These are phyloP conservation scores for Achlya hypogyna DNA, from an alignment of 352 stramenopile genomes.

Conservation along the genomic window DNA sequence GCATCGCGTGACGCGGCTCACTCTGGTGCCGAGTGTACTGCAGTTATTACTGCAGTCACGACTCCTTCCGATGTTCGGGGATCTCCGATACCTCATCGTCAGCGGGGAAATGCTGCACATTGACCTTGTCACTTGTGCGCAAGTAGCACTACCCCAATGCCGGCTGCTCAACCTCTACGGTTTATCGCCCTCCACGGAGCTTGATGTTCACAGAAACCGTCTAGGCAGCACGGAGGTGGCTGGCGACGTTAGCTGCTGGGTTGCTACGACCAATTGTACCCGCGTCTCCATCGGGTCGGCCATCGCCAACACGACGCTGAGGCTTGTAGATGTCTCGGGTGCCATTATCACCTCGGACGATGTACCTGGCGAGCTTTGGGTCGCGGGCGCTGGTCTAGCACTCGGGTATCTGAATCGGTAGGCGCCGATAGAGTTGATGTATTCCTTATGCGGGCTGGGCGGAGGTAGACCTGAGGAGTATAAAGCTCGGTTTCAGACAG, in stretches of 20 bases:
- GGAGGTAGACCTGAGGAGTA: background rate
- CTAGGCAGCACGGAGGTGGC: conserved; percentile 28
- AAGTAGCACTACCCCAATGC: background rate
- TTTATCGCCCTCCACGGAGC: background rate
- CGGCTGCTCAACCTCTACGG: conserved; percentile 34
- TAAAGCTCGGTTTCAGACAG: background rate
- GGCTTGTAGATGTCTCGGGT: background rate
- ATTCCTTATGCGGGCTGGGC: no score
- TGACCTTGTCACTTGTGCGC: conserved; percentile 22
- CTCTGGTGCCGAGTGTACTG: conserved; percentile 28
- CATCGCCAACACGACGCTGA: background rate
- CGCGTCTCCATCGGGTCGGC: conserved; percentile 18
- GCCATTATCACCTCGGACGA: background rate
- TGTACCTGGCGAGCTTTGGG: conserved; percentile 27
- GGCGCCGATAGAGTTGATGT: background rate
- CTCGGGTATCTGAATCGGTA: conserved; percentile 25
- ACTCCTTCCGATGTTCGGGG: background rate
- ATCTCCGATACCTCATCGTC: conserved; percentile 15
- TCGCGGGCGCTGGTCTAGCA: conserved; percentile 25
- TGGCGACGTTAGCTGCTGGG: conserved; percentile 20
- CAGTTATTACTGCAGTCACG: conserved; percentile 20
- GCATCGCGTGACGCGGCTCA: conserved; percentile 24
- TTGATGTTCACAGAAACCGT: background rate
- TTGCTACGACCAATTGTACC: background rate
- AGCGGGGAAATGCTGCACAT: conserved; percentile 27